phyloP scores from a whole-genome alignment of 2,329 filamentous ascomycete genomes.

The Macroventuria anomochaeta region DNA sequence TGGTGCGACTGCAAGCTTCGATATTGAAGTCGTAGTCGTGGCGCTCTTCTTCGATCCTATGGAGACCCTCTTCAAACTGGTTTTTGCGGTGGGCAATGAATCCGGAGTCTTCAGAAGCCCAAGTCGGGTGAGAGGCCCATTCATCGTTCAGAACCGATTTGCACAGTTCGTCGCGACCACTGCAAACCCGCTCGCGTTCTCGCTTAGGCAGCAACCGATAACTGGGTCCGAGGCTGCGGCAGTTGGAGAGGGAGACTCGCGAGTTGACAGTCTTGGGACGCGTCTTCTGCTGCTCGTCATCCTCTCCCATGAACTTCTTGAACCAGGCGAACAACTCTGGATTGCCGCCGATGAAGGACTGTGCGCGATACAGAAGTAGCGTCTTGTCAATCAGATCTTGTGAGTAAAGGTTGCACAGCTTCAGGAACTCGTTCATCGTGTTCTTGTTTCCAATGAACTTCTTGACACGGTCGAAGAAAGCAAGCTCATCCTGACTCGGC shows the following conservation, averaged over 20 bases:
- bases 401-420: constrained; percentile 94
- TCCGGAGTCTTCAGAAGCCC: constrained; percentile 96
- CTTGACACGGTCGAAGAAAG: constrained; percentile 95
- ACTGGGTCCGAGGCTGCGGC: constrained; percentile 91
- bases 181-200: constrained; percentile 89
- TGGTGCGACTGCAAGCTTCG: constrained; percentile 91
- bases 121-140: constrained; percentile 98
- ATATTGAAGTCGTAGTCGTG: constrained; percentile 99
- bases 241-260: constrained; percentile 92
- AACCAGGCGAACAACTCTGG: constrained; percentile 89
- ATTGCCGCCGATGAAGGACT: constrained; percentile 85
- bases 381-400: constrained; percentile 90
- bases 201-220: constrained; percentile 91
- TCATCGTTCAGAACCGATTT: constrained; percentile 93
- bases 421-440: constrained; percentile 93
- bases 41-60: constrained; percentile 95
- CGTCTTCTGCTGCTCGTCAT: constrained; percentile 60
- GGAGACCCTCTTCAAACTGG: constrained; percentile 88
- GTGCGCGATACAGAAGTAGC: constrained; percentile 80
- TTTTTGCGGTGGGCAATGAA: constrained; percentile 99
- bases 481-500: constrained; percentile 83
- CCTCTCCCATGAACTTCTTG: constrained; percentile 80
- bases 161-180: constrained; percentile 93
- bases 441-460: constrained; percentile 94
- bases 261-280: constrained; percentile 73